These are phyloP conservation scores for Rhizopogon sp. DNA, from an alignment of 768 basidiomycete species.

Conservation along the genomic window DNA sequence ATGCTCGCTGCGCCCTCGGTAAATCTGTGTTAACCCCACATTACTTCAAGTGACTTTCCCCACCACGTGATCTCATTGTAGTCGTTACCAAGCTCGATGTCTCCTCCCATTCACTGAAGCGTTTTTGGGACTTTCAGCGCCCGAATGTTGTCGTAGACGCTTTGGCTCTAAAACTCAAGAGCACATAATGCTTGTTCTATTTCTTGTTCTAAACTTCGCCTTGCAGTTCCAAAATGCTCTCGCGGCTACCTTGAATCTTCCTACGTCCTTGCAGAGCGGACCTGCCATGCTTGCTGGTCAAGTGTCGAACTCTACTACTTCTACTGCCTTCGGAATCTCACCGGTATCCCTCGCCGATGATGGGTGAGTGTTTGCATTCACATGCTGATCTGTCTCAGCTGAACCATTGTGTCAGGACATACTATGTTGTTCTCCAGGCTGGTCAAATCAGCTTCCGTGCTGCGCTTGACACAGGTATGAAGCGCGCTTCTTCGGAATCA, in stretches of 20 bases:
- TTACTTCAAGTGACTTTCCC: too few relatives aligned
- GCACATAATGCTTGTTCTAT: constrained; percentile 13
- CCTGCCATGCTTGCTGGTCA: not conserved
- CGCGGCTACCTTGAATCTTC: constrained; percentile 4
- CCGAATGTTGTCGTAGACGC: constrained; percentile 17
- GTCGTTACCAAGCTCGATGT: not conserved
- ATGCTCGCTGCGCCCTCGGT: too few relatives aligned
- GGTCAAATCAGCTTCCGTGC: constrained; percentile 66
- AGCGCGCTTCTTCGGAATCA: constrained; percentile 16
- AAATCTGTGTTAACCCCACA: too few relatives aligned
- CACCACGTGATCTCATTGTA: too few relatives aligned
- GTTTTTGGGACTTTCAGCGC: not conserved
- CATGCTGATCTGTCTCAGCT: constrained; percentile 4
- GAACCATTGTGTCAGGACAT: constrained; percentile 44
- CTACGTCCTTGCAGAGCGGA: constrained; percentile 9
- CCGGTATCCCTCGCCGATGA: constrained; percentile 42
- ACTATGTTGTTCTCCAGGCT: constrained; percentile 54
- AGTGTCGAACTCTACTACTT: constrained; percentile 9
- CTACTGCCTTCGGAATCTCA: constrained; percentile 36
- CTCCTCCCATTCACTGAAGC: not conserved
- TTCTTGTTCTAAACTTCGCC: constrained; percentile 7
- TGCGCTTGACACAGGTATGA: constrained; percentile 69
- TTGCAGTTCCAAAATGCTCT: constrained; percentile 8
- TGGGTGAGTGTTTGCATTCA: constrained; percentile 27
- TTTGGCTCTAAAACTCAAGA: constrained; percentile 9